Evolutionary conservation across 768 basidiomycete species (phyloP).

Genomic region (Mrakia frigida): DNA sequence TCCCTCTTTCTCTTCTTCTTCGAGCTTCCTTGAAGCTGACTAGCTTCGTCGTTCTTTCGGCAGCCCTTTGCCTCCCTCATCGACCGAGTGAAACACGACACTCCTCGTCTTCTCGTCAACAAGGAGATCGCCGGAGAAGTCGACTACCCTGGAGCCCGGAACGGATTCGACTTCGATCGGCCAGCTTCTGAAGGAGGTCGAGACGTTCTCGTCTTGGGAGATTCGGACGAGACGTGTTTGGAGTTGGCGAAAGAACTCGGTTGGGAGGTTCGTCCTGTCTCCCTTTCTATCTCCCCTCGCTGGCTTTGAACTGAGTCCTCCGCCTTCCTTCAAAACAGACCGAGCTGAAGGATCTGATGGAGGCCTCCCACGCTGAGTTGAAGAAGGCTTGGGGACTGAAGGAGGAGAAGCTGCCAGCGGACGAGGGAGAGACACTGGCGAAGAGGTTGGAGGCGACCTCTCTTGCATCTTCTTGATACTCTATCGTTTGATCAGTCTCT

Average conservation of each 20-base stretch:
- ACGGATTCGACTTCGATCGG: conserved; percentile 58
- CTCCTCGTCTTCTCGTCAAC: conserved; percentile 85
- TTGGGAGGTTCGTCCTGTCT: conserved; percentile 51
- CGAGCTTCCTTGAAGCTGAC: neutral
- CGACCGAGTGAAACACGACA: conserved; percentile 52
- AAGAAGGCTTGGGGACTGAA: conserved; percentile 7
- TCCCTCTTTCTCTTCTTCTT: neutral
- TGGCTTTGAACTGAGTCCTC: neutral
- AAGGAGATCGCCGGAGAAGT: conserved; percentile 72
- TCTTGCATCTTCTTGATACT: too few relatives aligned
- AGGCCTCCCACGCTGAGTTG: conserved; percentile 1
- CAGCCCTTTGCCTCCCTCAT: conserved; percentile 81
- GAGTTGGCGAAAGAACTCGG: conserved; percentile 57
- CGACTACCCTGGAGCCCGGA: conserved; percentile 50
- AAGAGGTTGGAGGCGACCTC: neutral
- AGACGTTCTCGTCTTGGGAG: conserved; percentile 35
- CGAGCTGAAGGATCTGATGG: neutral
- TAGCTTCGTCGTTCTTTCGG: conserved; percentile 34
- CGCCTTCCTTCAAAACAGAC: neutral
- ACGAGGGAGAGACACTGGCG: conserved; percentile 1
- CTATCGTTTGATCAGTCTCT: too few relatives aligned
- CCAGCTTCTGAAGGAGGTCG: conserved; percentile 41
- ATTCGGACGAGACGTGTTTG: conserved; percentile 18
- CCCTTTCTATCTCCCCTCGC: neutral
- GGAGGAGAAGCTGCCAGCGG: neutral